Evolutionary conservation across 345 rosid genomes (phyloP), one percentile per base, ranked within the genome.

Genomic region (Citrus inodora): DNA sequence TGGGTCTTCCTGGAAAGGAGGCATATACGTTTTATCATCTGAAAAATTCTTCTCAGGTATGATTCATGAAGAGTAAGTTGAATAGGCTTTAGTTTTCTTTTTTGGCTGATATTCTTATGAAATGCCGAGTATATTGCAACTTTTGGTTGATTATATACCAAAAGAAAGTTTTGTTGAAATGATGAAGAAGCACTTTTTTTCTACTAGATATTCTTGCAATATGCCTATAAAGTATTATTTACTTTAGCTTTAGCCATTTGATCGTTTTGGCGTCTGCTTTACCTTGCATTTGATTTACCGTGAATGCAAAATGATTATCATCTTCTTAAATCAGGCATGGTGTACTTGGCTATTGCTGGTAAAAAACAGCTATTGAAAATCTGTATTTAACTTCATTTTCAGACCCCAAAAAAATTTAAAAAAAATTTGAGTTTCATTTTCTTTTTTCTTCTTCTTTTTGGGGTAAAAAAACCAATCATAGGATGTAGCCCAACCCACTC

Each of bases 41-140:
- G 72, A 88, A 76, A 88, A 89, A 68, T 87, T 88, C 92, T 71
- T 90, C 97, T 75, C 94, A 92, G 97, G 99, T 94, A 89, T 19
- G 78, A 70, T 56, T 68, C 35, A 30, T 76, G 64, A 2, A 13
- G 67, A 71, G 40, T 3, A 59, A 70, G 16, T 25, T 22, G 51
- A 22, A 30, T 17, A 37, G 10, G 11, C 24, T 30, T 66, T 51
- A 40, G 56, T 68, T 76, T 16, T 73, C 7, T 53, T 56, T 48
- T 65, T 82, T 67, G 48, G 73, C 64, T 82, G 71, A 61, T 53
- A 24, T 38, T 62, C 58, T 64, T 24, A 53, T 38, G 27, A 71
- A 32, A 25, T 37, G 55, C 56, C 38, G 4, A 76, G 27, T 66
- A 56, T 79, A 9, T 25, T 62, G 37, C 9, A 40, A 72, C 48